A percentile compares a stretch with the other conserved stretches of the same genome.
phyloP scores from a whole-genome alignment of 2,329 filamentous ascomycete species.

The Elsinoe arachidis region DNA sequence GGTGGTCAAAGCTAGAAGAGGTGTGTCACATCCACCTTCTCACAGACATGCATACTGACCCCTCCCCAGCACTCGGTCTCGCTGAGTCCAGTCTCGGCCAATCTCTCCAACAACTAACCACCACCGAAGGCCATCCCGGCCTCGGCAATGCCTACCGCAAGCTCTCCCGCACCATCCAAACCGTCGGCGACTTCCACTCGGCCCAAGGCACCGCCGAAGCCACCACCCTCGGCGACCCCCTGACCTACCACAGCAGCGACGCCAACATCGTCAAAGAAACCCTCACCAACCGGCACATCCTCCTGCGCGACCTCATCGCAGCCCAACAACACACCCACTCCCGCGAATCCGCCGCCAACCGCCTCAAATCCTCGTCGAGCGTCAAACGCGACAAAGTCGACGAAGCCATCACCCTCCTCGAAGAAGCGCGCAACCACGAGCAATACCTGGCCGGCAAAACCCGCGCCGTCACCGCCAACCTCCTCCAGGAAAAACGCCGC shows the following conservation, averaged over 20 bases:
- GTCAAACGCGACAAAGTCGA: slow-evolving; percentile 94
- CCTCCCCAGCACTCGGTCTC: slow-evolving; percentile 67
- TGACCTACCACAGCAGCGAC: slow-evolving; percentile 91
- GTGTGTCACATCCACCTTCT: slow-evolving; percentile 42
- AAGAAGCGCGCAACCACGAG: slow-evolving; percentile 79
- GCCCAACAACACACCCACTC: slow-evolving; percentile 77
- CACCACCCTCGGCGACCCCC: slow-evolving; percentile 83
- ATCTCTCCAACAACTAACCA: slow-evolving; percentile 76
- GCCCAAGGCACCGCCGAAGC: slow-evolving; percentile 95
- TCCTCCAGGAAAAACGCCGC: slow-evolving; percentile 76
- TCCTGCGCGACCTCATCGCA: slow-evolving; percentile 85
- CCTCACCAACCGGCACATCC: slow-evolving; percentile 91
- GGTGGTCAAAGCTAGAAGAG: slow-evolving; percentile 83
- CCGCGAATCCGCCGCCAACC: slow-evolving; percentile 77
- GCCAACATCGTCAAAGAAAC: slow-evolving; percentile 98
- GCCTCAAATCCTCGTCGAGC: slow-evolving; percentile 75
- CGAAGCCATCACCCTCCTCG: slow-evolving; percentile 83
- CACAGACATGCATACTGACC: slow-evolving; percentile 24
- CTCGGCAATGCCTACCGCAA: slow-evolving; percentile 88
- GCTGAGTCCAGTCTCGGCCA: slow-evolving; percentile 89
- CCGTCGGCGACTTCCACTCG: slow-evolving; percentile 88
- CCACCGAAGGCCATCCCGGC: slow-evolving; percentile 83
- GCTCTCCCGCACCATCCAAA: slow-evolving; percentile 86
- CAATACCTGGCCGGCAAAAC: slow-evolving; percentile 76
- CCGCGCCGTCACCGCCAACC: slow-evolving; percentile 76